Evolutionary conservation across 2,329 filamentous ascomycete genomes (phyloP), one percentile per base, ranked within the genome.

Genomic region (Monascus ruber): DNA sequence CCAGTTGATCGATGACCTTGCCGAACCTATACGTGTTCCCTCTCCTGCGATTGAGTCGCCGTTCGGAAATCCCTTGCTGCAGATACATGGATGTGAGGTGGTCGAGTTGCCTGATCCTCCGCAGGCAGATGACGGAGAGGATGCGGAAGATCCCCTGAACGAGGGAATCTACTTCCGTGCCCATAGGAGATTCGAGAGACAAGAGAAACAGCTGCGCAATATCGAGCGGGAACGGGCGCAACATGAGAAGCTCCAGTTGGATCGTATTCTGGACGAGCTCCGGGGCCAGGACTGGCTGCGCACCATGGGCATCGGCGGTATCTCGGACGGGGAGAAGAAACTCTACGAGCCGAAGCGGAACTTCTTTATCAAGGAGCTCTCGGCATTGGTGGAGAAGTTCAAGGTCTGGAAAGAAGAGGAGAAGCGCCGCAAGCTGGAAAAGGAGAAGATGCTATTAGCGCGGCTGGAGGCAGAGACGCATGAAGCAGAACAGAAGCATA

Each of bases 251-350:
- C 70, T 74, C 35, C 74, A 80, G 48, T 61, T 81, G n/a, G 77
- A 81, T 44, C 68, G 76, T 5, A 63, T 81, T 10, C 71, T 95
- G 5, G 86, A 91, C 39, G 86, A 86, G 11, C 72, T 98, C 1
- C 83, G 86, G 57, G 85, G 89, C 2, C 85, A 84, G 42, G 91
- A 96, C 61, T 98, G 91, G 91, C 70, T 95, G 41, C 81, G 84
- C 44, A 76, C 88, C 4, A 87, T 98, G 79, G 91, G 89, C 25
- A 82, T 96, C 28, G 89, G 79, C 47, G 85, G 75, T 31, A 66
- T 93, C 31, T 93, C 86, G 0, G 88, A 95, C 54, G 79, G 78
- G 24, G 85, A 85, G 54, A 89, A 85, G 63, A 91, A 83, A 59
- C 76, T 81, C 26, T 95, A 86, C 60, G 86, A 94, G 60, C 79